Percentiles rank a stretch among this genome's conserved stretches.
phyloP scores from a whole-genome alignment of 495 filamentous ascomycete genomes.

The Neurospora sp. region DNA sequence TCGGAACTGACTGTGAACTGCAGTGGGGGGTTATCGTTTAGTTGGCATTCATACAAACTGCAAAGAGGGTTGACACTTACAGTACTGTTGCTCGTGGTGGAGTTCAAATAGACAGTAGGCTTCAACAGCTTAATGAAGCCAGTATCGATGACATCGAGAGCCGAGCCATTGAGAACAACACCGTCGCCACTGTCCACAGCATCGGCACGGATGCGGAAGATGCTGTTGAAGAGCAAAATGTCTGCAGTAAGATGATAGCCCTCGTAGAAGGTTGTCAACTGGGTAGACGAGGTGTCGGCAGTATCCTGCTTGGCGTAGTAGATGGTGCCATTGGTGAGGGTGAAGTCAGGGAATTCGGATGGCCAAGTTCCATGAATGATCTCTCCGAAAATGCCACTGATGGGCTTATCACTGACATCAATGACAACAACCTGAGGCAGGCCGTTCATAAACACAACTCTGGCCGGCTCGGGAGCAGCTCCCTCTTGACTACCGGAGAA shows the following conservation, averaged over 20 bases:
- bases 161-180: not conserved
- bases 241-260: not conserved
- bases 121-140: not conserved
- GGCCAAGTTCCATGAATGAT: not conserved
- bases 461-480: not conserved
- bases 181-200: not conserved
- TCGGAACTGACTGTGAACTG: not conserved
- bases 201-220: not conserved
- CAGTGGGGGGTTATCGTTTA: not conserved
- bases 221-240: not conserved
- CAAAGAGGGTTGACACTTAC: not conserved
- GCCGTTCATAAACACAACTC: not conserved
- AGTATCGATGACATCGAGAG: not conserved
- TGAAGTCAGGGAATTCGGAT: not conserved
- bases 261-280: not conserved
- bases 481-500: not conserved
- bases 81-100: not conserved
- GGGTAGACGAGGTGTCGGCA: not conserved
- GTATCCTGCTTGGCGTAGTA: not conserved
- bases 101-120: not conserved
- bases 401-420: not conserved
- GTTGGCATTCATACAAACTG: not conserved
- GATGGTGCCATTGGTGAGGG: not conserved
- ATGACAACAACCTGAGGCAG: not conserved
- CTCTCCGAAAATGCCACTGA: not conserved